Evolutionary conservation across 768 basidiomycete species (phyloP), one percentile per base, ranked within the genome.

Genomic region (Rhodotorula kratochvilovae): DNA sequence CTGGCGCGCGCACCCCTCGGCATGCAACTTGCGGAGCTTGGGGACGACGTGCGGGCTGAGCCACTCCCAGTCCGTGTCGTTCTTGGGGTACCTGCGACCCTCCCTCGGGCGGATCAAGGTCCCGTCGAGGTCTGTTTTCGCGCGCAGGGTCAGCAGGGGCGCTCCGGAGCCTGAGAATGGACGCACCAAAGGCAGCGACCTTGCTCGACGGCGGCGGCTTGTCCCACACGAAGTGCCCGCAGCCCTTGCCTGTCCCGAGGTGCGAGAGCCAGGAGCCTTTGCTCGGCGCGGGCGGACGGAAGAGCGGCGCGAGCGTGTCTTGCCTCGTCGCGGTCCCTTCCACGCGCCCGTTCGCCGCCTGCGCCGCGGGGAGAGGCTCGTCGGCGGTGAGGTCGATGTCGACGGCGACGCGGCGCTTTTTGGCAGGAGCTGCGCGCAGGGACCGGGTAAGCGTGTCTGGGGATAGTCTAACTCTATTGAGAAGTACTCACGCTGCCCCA

Each of bases 51-150:
- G 77, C 0, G 84, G 77, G 71, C 86, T 81, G 91, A 91, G 93
- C 90, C 91, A 91, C 65, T 85, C 81, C 85, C 88, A 89, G 68
- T 84, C 85, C 1, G 79, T 77, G 42, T 79, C 79, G 58, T 82
- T 81, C 35, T 81, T 81, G 35, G 84, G 82, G 73, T 87, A 89
- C 39, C 77, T 78, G 31, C 58, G 72, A 13, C 81, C 81, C 25
- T 79, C 81, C 46, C 71, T 67, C 0, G 83, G 79, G 65, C 80
- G 78, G 79, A 96, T 92, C 69, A 94, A 76, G 0, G 91, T 93
- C 5, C 90, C 91, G 78, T 96, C 93, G 33, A 96, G 82, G 79
- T 96, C 93, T 93, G 90, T 21, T 87, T 85, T 17, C 90, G 89
- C 43, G 92, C 85, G 48, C 48, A 11, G 23, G 19, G 46, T 23